These are phyloP conservation scores for Barnettozyma vustinii DNA, from an alignment of 805 yeast species.

Conservation along the genomic window DNA sequence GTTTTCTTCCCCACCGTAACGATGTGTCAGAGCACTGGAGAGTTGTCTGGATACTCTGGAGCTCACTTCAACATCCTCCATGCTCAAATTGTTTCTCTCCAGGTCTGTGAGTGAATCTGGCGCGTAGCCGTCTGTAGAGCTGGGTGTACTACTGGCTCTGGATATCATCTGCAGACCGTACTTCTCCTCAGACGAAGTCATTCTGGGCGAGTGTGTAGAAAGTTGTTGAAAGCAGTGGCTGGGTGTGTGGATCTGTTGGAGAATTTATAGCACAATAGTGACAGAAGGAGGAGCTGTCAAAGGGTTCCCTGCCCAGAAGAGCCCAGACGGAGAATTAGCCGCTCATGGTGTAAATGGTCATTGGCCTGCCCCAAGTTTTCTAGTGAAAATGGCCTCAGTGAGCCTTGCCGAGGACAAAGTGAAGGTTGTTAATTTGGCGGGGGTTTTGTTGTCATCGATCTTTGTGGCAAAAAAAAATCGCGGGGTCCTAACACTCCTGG, in stretches of 20 bases:
- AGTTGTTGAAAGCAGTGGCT: too few species aligned
- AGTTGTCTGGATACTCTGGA: neutral
- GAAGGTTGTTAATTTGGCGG: neutral
- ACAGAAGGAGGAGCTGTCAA: neutral
- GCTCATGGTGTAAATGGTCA: neutral
- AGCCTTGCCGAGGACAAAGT: neutral
- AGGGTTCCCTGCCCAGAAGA: neutral
- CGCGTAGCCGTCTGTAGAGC: neutral
- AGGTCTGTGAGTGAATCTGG: neutral
- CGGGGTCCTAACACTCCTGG: neutral
- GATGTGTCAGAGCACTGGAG: neutral
- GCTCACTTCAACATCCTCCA: slow-evolving; percentile 7
- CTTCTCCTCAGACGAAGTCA: neutral
- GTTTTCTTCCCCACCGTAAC: neutral
- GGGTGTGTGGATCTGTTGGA: neutral
- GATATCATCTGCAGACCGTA: neutral
- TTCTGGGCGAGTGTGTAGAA: neutral
- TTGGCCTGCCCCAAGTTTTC: neutral
- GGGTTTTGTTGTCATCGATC: neutral
- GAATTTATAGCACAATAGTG: neutral
- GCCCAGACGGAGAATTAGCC: neutral
- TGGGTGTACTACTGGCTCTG: neutral
- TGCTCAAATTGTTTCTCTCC: neutral
- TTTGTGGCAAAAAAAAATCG: neutral
- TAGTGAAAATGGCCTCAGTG: neutral